Conservation (phyloP, 148 eudicot genomes). For the Arbutus unedo region DNA sequence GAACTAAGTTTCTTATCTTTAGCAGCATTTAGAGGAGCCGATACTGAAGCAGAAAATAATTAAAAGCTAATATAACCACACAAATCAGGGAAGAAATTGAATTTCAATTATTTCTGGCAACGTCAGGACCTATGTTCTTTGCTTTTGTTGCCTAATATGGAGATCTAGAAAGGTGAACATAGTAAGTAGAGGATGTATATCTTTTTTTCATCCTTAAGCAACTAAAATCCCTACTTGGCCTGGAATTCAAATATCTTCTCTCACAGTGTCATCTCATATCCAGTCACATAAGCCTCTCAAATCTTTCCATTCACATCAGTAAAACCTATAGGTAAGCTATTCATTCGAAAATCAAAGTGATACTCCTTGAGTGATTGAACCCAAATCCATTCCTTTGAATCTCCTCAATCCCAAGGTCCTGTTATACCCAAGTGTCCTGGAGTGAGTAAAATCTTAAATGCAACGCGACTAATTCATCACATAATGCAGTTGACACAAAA, state of each 20-base stretch:
- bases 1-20: background rate
- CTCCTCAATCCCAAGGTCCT: background rate
- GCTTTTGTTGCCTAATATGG: background rate
- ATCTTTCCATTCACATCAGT: background rate
- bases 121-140: background rate
- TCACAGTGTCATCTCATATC: background rate
- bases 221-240: background rate
- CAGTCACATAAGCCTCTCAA: background rate
- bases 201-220: background rate
- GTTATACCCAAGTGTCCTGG: background rate
- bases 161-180: background rate
- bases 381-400: conserved; percentile 3
- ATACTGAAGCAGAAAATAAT: background rate
- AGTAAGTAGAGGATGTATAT: background rate
- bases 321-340: background rate
- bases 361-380: background rate
- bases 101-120: too few relatives aligned
- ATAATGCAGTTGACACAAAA: background rate
- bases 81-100: background rate
- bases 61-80: background rate
- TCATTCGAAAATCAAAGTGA: background rate
- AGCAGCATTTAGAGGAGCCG: background rate
- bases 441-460: background rate
- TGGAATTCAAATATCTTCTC: background rate
- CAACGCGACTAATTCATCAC: background rate